These are phyloP conservation scores for Vairimorpha ceranae DNA, from an alignment of 371 early-diverging fungal species.

Conservation along the genomic window DNA sequence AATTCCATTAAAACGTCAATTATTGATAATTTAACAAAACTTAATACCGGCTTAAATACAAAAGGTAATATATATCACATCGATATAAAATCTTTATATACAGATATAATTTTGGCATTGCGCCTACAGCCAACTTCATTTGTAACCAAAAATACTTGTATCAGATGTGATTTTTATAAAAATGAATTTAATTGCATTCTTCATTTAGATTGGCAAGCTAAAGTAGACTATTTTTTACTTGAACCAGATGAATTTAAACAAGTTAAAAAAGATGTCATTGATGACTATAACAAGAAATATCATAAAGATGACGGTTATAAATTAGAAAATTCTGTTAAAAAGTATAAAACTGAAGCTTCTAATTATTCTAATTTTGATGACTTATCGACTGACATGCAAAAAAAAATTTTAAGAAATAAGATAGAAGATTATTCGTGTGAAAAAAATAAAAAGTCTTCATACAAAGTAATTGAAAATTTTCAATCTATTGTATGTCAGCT, in stretches of 20 bases:
- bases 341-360: not conserved
- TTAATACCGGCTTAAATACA: not conserved
- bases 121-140: conserved; percentile 94
- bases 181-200: conserved; percentile 81
- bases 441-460: conserved; percentile 77
- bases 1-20: conserved; percentile 38
- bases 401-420: conserved; percentile 70
- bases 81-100: conserved; percentile 99
- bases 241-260: conserved; percentile 78
- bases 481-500: conserved; percentile 78
- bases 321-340: not conserved
- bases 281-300: conserved; percentile 62
- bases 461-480: conserved; percentile 62
- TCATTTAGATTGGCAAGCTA: conserved; percentile 88
- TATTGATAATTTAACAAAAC: conserved; percentile 11
- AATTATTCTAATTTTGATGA: conserved; percentile 26
- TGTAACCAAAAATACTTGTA: conserved; percentile 78
- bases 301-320: not conserved
- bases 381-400: conserved; percentile 68
- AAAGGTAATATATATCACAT: conserved; percentile 77
- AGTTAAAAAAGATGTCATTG: conserved; percentile 74
- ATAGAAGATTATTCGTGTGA: conserved; percentile 77
- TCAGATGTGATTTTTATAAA: conserved; percentile 82
- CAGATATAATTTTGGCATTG: conserved; percentile 97
- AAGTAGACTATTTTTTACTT: conserved; percentile 87